Evolutionary conservation across 768 basidiomycete species (phyloP).

Genomic region (Trichaptum fuscoviolaceum): DNA sequence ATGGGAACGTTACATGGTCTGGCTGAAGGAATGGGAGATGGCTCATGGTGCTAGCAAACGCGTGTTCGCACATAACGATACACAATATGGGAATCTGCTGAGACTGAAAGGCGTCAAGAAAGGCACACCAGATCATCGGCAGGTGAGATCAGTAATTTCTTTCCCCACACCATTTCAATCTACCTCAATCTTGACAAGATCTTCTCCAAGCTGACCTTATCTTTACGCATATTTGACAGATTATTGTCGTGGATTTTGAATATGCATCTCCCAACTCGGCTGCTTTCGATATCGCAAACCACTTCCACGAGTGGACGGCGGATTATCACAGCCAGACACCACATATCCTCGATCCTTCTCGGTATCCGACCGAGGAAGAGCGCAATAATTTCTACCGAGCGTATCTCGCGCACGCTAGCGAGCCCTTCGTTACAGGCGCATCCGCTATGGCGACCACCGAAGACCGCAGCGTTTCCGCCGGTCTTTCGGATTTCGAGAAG

Average conservation of each 20-base stretch:
- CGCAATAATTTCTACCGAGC: slow-evolving; percentile 81
- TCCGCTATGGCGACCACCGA: slow-evolving; percentile 18
- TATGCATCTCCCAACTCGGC: slow-evolving; percentile 91
- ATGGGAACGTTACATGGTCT: slow-evolving; percentile 66
- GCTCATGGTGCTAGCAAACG: slow-evolving; percentile 54
- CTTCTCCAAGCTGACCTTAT: background rate
- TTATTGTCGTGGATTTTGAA: slow-evolving; percentile 97
- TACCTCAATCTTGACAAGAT: slow-evolving; percentile 3
- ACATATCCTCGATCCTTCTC: slow-evolving; percentile 54
- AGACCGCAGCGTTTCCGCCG: background rate
- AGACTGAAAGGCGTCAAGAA: slow-evolving; percentile 53
- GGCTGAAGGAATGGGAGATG: slow-evolving; percentile 60
- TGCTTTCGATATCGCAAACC: slow-evolving; percentile 94
- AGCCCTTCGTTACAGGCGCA: slow-evolving; percentile 25
- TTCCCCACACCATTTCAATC: slow-evolving; percentile 9
- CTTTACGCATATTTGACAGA: slow-evolving; percentile 35
- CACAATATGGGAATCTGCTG: slow-evolving; percentile 92
- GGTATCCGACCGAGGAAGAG: slow-evolving; percentile 69
- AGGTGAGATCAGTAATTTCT: slow-evolving; percentile 40
- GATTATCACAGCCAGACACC: slow-evolving; percentile 75
- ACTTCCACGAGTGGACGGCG: slow-evolving; percentile 96
- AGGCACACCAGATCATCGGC: slow-evolving; percentile 66
- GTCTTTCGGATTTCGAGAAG: slow-evolving; percentile 8
- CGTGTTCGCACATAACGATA: slow-evolving; percentile 90
- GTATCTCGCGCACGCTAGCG: slow-evolving; percentile 58